Conservation (phyloP, 2,329 filamentous ascomycete genomes). For the Talaromyces sp. region DNA sequence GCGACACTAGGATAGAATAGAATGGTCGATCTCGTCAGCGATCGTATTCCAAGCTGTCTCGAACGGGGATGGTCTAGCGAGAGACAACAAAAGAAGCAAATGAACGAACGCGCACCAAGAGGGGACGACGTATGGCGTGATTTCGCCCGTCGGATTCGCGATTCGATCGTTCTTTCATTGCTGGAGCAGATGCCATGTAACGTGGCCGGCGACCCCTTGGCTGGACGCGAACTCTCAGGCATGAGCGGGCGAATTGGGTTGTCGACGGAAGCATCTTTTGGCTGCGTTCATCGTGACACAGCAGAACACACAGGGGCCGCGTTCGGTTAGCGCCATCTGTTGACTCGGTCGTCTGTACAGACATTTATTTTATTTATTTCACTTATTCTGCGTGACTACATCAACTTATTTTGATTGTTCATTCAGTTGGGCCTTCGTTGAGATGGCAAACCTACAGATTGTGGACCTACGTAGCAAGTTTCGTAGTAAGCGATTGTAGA, state of each 20-base stretch:
- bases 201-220: neutral
- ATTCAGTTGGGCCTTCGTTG: neutral
- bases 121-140: constrained; percentile 16
- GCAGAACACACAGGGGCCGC: neutral
- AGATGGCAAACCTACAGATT: no score
- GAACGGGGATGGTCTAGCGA: neutral
- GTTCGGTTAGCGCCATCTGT: neutral
- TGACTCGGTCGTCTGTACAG: no score
- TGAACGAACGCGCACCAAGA: neutral
- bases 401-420: no score
- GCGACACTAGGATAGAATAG: neutral
- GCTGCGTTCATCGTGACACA: constrained; percentile 8
- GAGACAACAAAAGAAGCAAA: neutral
- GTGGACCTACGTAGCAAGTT: no score
- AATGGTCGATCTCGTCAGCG: neutral
- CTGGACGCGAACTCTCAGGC: neutral
- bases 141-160: neutral
- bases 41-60: neutral
- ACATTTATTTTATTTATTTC: neutral
- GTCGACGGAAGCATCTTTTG: constrained; percentile 4
- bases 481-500: no score
- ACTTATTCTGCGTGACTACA: no score
- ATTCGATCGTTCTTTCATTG: neutral
- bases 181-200: constrained; percentile 3
- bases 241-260: neutral